A percentile compares a stretch with the other conserved stretches of the same genome.
Evolutionary conservation across 2,329 filamentous ascomycete genomes (phyloP).

Genomic region (Plenodomus biglobosus): DNA sequence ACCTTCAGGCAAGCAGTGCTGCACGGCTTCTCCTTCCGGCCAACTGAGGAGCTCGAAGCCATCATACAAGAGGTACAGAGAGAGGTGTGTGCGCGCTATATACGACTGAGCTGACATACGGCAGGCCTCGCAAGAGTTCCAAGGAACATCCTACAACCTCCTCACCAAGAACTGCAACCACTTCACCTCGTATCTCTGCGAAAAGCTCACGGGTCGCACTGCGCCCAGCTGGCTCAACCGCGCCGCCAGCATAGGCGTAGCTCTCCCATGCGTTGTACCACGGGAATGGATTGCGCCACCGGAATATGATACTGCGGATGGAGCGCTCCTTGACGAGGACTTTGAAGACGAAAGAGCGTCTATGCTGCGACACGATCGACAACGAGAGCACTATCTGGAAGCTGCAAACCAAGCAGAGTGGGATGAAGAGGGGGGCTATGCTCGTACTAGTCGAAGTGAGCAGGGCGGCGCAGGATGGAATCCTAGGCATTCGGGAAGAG

Average conservation of each 20-base stretch:
- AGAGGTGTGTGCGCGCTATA: neutral
- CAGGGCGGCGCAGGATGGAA: constrained; percentile 38
- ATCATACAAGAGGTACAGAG: constrained; percentile 59
- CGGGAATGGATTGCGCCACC: constrained; percentile 79
- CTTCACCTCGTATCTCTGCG: constrained; percentile 76
- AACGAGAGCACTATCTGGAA: constrained; percentile 28
- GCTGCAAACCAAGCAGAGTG: constrained; percentile 32
- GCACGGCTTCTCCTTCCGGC: constrained; percentile 74
- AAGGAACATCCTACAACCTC: constrained; percentile 76
- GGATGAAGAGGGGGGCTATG: constrained; percentile 34
- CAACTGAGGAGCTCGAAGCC: constrained; percentile 68
- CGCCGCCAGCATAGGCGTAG: constrained; percentile 79
- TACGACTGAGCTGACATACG: constrained; percentile 12
- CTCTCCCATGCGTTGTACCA: constrained; percentile 79
- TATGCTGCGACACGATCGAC: constrained; percentile 56
- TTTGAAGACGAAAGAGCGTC: constrained; percentile 58
- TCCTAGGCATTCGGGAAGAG: constrained; percentile 32
- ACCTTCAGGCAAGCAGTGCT: constrained; percentile 75
- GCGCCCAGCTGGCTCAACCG: constrained; percentile 79
- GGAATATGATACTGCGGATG: constrained; percentile 72
- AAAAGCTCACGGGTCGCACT: constrained; percentile 68
- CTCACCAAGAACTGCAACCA: constrained; percentile 87
- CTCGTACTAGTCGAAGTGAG: constrained; percentile 36
- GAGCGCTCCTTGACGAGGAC: constrained; percentile 64
- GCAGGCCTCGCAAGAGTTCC: constrained; percentile 68